Evolutionary conservation across 371 early-diverging fungal species (phyloP), one percentile per base, ranked within the genome.

Genomic region (Mucor mucedo): DNA sequence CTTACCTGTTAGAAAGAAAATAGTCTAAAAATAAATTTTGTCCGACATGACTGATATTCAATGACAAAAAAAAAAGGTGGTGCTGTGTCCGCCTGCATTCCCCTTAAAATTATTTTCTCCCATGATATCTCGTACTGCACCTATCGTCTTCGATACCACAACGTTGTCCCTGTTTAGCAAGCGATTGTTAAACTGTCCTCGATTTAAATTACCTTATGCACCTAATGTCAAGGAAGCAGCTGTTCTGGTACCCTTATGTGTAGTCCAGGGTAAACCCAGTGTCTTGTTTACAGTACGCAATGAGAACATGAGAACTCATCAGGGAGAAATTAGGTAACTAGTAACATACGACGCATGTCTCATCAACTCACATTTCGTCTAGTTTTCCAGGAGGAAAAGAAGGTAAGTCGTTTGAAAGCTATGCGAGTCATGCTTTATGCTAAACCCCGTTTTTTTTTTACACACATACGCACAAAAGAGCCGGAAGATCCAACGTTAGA

Each of bases 241-340:
- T 44, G 77, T 83, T 8, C 72, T 83, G 2, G 63, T 83, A 63
- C 91, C 93, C 0, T 78, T 96, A 16, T 93, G 93, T 63, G 49
- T 67, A 32, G 85, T 84, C 5, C 62, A 89, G 30, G 87, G 80
- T 8, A 71, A 83, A 44, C 88, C 90, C 1, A 86, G 89, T 58
- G 78, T 96, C 11, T 65, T 96, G 29, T 93, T 97, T 67, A 94
- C 95, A 8, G 84, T 94, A 8, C 84, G 97, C 35, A 85, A 88
- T 59, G 70, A 70, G 14, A 79, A 79, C 41, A 72, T 97, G 72
- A 75, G 89, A 38, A 76, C 84, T 13, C 95, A 95, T 73, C 84
- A 82, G 14, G 94, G 95, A 14, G 94, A 95, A 69, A 86, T 91
- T 47, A 88, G 88, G 88, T 89, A 73, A 33, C 11, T 48, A 35